Base-by-base conservation (phyloP, 2,329 filamentous ascomycete species). In the Botrytis galanthina region DNA sequence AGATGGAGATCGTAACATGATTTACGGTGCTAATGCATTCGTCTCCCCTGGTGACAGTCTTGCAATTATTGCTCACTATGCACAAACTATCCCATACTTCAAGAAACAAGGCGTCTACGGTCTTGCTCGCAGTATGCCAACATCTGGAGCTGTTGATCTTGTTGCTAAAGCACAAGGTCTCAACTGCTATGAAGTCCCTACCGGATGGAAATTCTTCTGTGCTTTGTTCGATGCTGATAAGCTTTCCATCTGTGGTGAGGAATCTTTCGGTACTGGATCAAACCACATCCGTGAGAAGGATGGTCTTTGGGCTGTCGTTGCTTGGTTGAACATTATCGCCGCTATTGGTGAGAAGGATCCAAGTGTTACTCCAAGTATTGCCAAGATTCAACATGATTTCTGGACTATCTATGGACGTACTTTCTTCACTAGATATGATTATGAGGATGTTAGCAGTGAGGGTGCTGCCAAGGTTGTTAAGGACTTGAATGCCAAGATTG, bases 231-330 rank as follows among this genome's bases (percentile, higher is more conserved):
- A 98, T 81, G 92, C 93, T 77, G 87, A 97, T 85, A 97, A 97
- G 88, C 92, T 98, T 81, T 97, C 96, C 81, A 99, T 99, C 82
- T 99, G 96, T 82, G 96, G 96, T 74, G 96, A 99, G 85, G 96
- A 99, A 88, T 96, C 93, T 77, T 99, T 99, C 83, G 96, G 96
- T 78, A 99, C 96, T 18, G 96, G 96, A 57, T 97, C 93, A 84
- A 98, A 99, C 87, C 96, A 99, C 84, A 97, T 99, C 81, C 94
- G 96, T 79, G 96, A 99, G 87, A 99, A 99, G 89, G 96, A 99
- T 81, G 96, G 96, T 75, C 89, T 99, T 60, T 99, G 96, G 96
- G 96, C 96, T 75, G 89, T 99, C 75, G 92, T 98, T 71, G 96
- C 96, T 46, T 99, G 96, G 96, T 86, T 99, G 80, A 99, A 99